Evolutionary conservation across 768 basidiomycete species (phyloP), one percentile per base, ranked within the genome.

Genomic region (Rhizopogon roseolus): DNA sequence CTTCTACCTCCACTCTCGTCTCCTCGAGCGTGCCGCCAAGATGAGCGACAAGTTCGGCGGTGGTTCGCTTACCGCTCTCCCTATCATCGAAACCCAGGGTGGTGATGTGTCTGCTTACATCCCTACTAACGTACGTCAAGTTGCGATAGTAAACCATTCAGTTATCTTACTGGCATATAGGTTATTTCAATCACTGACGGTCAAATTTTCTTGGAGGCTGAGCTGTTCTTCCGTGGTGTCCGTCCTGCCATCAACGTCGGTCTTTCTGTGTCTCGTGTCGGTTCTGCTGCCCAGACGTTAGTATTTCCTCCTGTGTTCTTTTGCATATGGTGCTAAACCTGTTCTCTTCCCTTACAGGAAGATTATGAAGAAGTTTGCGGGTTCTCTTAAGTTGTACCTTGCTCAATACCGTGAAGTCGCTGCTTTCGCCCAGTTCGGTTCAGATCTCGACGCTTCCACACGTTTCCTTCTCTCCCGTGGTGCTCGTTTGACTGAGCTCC

Each of bases 361-460:
- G 78, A 93, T 98, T 78, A 98, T 99, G 97, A 99, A 98, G 90
- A 95, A 98, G 80, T 98, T 98, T 65, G 97, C 97, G 65, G 97
- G 97, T 82, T 98, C 97, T 52, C 86, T 98, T 64, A 98, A 98
- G 80, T 85, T 99, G 44, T 99, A 99, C 85, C 92, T 99, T 62
- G 97, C 97, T 29, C 97, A 99, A 74, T 99, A 98, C 81, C 95
- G 97, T 88, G 97, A 99, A 82, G 97, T 99, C 62, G 97, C 97
- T 62, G 94, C 94, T 61, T 97, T 96, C 69, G 94, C 96, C 54
- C 97, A 98, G 72, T 99, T 99, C 80, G 97, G 97, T 84, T 99
- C 97, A 66, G 97, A 99, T 76, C 90, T 98, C 68, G 97, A 98
- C 78, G 95, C 96, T 53, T 98, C 96, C 14, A 99, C 96, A 61